phyloP scores from a whole-genome alignment of 2,329 filamentous ascomycete genomes.

The Curvularia sp. region DNA sequence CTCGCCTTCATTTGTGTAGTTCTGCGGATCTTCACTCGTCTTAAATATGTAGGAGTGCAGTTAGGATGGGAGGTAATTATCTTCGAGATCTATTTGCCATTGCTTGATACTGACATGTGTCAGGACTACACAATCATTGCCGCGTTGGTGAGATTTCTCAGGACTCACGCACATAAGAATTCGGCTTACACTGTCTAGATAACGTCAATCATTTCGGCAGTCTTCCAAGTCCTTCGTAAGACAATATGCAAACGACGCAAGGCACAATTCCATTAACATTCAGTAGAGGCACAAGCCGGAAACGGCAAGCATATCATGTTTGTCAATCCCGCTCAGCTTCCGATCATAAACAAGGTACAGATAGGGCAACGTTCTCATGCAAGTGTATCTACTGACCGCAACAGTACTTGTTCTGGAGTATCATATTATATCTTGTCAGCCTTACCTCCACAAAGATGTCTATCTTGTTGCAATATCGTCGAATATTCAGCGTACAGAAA shows the following conservation, averaged over 20 bases:
- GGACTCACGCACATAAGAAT: no score
- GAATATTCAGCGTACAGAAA: slow-evolving; percentile 34
- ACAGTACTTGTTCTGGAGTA: slow-evolving; percentile 39
- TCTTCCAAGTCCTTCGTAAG: slow-evolving; percentile 31
- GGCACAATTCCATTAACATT: slow-evolving; percentile 4
- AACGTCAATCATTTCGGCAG: slow-evolving; percentile 7
- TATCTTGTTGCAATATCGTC: slow-evolving; percentile 38
- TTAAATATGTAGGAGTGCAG: slow-evolving; percentile 20
- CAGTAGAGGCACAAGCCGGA: slow-evolving; percentile 28
- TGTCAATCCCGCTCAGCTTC: slow-evolving; percentile 20
- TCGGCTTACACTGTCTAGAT: slow-evolving; percentile 3
- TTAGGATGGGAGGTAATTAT: slow-evolving; percentile 27
- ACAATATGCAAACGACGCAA: not conserved
- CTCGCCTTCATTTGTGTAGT: slow-evolving; percentile 29
- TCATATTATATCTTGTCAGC: slow-evolving; percentile 33
- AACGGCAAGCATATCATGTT: slow-evolving; percentile 36
- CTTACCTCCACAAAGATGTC: slow-evolving; percentile 38
- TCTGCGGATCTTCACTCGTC: slow-evolving; percentile 32
- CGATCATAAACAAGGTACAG: slow-evolving; percentile 27
- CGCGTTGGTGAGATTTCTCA: not conserved
- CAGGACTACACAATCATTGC: not conserved
- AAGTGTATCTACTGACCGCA: slow-evolving; percentile 6
- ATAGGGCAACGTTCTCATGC: no score
- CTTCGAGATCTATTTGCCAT: no score
- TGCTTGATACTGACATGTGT: not conserved